Base-by-base conservation (phyloP, 2,329 filamentous ascomycete species). In the Cercospora sp. region DNA sequence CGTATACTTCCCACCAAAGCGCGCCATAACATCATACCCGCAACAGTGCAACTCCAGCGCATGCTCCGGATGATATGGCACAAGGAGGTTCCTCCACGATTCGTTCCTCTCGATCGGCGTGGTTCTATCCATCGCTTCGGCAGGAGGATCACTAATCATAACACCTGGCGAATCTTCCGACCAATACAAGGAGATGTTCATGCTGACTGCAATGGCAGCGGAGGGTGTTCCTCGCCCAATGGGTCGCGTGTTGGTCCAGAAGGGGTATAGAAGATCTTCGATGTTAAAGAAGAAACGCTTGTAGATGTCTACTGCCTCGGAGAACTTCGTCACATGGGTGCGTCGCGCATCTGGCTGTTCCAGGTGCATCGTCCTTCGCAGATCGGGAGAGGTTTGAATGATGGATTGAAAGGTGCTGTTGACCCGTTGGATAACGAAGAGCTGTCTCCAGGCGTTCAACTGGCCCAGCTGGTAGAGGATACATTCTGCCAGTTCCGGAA, bases 151-250 rank as follows among this genome's bases (percentile, higher is more conserved):
- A 42, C 68, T 61, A 36, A 67, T 45, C 48, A 68, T 58, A 31
- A 68, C 66, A 18, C 70, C 70, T 8, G 69, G 65, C 10, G 60
- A 55, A 8, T 73, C 68, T 63, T 73, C 71, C 7, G 63, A 64
- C 71, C 69, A 72, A 57, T 67, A 73, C 13, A 73, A 67, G 10
- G 69, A 70, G 16, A 73, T 65, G 53, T 73, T 73, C 61, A 73
- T 53, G 26, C 67, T 66, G 26, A 73, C 61, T 0, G 71, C 65
- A 13, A 70, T 68, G 3, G 65, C 60, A 10, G 68, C 60, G 26
- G 64, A 64, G 8, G 66, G 51, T 3, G 57, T 28, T 10, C 36
- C 51, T 26, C 62, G 31, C 1, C 36, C 55, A 55, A 69, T 65
- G 18, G 65, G 58, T 55, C 71, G 69, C 16, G 71, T 66, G 30